These are phyloP conservation scores for Pouteria campechiana DNA, from an alignment of 179 eudicot genomes.

Conservation along the genomic window DNA sequence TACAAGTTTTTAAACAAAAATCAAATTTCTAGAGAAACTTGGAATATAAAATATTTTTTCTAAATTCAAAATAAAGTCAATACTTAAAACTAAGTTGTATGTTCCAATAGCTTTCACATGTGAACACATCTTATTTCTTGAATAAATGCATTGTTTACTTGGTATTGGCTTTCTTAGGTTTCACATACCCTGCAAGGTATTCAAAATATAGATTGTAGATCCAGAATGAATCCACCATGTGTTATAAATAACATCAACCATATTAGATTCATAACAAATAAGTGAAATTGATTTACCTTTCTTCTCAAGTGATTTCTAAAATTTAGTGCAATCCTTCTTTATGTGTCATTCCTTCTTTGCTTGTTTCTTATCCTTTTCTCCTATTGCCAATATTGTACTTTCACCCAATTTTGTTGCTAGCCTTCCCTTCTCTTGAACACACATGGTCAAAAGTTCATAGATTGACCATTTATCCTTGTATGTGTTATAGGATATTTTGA, in stretches of 20 bases:
- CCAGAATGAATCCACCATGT: constrained; percentile 9
- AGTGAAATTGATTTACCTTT: not conserved
- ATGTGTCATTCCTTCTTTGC: constrained; percentile 3
- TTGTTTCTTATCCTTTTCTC: no score
- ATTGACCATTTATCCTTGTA: no score
- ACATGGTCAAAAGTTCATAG: no score
- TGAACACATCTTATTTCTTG: not conserved
- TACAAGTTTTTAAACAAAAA: not conserved
- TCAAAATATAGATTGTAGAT: constrained; percentile 3
- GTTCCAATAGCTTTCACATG: constrained; percentile 10
- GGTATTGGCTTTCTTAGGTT: constrained; percentile 2
- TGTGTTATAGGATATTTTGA: no score
- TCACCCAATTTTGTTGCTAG: no score
- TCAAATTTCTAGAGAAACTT: not conserved
- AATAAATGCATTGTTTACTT: not conserved
- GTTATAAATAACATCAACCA: constrained; percentile 3
- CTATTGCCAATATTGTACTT: no score
- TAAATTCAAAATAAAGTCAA: not conserved
- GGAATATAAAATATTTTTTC: not conserved
- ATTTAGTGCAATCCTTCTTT: constrained; percentile 7
- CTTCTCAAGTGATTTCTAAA: constrained; percentile 3
- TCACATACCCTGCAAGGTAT: constrained; percentile 2
- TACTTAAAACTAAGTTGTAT: not conserved
- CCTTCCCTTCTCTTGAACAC: no score
- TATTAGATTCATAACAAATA: constrained; percentile 5